These are phyloP conservation scores for Phanerodontia chrysosporium DNA, from an alignment of 768 basidiomycete species.

Conservation along the genomic window DNA sequence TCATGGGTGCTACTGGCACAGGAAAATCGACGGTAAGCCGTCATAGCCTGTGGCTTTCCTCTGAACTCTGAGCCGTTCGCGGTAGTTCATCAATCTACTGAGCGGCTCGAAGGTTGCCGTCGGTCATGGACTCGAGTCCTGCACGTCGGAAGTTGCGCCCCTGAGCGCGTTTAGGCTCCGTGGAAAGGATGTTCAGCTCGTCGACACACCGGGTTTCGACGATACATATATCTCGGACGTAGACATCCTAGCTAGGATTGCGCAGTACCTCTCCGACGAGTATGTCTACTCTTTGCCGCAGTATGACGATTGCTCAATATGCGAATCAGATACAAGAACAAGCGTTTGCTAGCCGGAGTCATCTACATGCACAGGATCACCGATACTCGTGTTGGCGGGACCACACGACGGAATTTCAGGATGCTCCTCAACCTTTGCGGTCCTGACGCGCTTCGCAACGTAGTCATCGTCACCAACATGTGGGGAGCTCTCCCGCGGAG, in stretches of 20 bases:
- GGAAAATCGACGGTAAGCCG: constrained; percentile 2
- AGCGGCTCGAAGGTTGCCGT: constrained; percentile 12
- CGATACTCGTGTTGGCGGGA: constrained; percentile 16
- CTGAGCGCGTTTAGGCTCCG: not conserved
- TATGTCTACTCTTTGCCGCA: not conserved
- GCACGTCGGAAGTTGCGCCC: constrained; percentile 7
- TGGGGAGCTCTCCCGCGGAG: constrained; percentile 41
- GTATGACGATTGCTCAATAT: not conserved
- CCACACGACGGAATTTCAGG: constrained; percentile 36
- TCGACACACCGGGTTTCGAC: constrained; percentile 20
- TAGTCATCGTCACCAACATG: constrained; percentile 52
- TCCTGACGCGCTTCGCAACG: constrained; percentile 41
- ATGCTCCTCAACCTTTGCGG: constrained; percentile 53
- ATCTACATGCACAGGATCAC: constrained; percentile 21
- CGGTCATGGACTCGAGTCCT: constrained; percentile 11
- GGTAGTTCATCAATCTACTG: constrained; percentile 18
- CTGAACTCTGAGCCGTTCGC: not conserved
- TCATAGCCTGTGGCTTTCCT: not conserved
- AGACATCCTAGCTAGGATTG: constrained; percentile 28
- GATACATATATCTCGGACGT: constrained; percentile 21
- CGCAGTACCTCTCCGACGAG: not conserved
- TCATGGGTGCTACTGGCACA: constrained; percentile 7
- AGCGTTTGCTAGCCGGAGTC: constrained; percentile 13
- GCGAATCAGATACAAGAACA: constrained; percentile 11
- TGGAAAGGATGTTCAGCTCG: constrained; percentile 1